Evolutionary conservation across 169 alveolate species (phyloP), one percentile per base, ranked within the genome.

Genomic region (Plasmodium sp.): DNA sequence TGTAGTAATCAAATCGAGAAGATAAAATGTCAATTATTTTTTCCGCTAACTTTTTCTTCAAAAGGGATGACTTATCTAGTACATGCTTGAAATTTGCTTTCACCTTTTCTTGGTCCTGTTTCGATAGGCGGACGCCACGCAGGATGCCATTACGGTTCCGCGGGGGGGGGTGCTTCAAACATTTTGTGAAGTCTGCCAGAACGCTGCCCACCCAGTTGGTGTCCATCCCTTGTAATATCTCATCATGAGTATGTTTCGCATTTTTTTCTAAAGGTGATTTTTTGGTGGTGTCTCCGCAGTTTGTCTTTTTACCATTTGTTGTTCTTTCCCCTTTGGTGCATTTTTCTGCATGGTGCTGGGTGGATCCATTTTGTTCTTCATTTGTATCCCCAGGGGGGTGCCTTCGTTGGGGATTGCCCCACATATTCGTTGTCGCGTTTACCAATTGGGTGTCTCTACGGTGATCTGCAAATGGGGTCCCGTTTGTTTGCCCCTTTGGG

Each of bases 11-110:
- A 84, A 84, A 84, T 0, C 92, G 82, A 10, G 73, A 36, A 10
- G 92, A 34, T 80, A 84, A 67, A 62, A 84, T 58, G 31, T 84
- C 92, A 4, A 84, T 83, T n/a, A 84, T 67, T 18, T 84, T 84
- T 67, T 84, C 54, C 9, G 48, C 9, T 34, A 84, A 41, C 22
- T 84, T 84, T 41, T 84, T 84, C 48, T 51, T 84, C 51, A 84
- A 51, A 67, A 84, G 36, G 39, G 22, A 31, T 22, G 45, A 18
- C 75, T 84, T 84, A 34, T 84, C 54, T 67, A 84, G 22, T 33
- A 67, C 10, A 39, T 22, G 81, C 16, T 84, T 84, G 41, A 84
- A 84, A 36, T 84, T 84, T n/a, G 43, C 73, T 18, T 12, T 39
- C 18, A 36, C 43, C 9, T 34, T 67, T 18, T 84, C 34, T 51